Evolutionary conservation across 805 yeast genomes (phyloP), one percentile per base, ranked within the genome.

Genomic region (Vanderwaltozyma yarrowii): DNA sequence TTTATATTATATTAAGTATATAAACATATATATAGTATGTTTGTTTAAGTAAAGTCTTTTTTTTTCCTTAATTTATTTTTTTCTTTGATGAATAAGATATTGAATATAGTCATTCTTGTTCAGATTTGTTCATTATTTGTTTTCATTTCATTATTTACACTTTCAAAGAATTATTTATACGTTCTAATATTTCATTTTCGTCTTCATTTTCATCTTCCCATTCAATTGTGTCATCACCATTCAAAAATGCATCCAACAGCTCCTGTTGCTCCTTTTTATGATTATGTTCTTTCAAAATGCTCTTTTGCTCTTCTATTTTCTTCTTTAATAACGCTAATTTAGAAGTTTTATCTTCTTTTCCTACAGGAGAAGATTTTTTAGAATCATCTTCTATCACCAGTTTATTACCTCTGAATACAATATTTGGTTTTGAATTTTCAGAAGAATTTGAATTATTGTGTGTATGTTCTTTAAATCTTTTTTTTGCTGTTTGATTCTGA

Each of bases 171-270:
- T 34, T 45, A 29, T 41, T 44, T 30, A 53, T 31, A 33, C 45
- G 46, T 15, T 48, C 45, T 24, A 50, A 30, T 13, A 52, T 40
- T 29, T 47, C 49, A n/a, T 45, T 48, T 30, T n/a, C n/a, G n/a
- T 52, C 58, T 27, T 56, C 59, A 9, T 46, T 51, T 20, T 57
- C 61, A n/a, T 51, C 59, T 11, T 44, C 51, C 61, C 61, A 56
- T 14, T 51, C 44, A 33, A 53, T 42, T 15, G 36, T 37, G 4
- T 40, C 48, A 26, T 52, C 56, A 27, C 46, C 51, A 31, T 50
- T 56, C 26, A 58, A 43, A 40, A 59, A 58, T 32, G 47, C 52
- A 24, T 52, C 45, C 23, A 59, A 33, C 33, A 58, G 40, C 28
- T 51, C 43, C 25, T 48, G 35, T 39, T 59, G 62, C 37, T 54